Percentiles rank a stretch among this genome's conserved stretches.
Evolutionary conservation across 1,284 basidiomycete genomes (phyloP).

Genomic region (Leccinum huronense): DNA sequence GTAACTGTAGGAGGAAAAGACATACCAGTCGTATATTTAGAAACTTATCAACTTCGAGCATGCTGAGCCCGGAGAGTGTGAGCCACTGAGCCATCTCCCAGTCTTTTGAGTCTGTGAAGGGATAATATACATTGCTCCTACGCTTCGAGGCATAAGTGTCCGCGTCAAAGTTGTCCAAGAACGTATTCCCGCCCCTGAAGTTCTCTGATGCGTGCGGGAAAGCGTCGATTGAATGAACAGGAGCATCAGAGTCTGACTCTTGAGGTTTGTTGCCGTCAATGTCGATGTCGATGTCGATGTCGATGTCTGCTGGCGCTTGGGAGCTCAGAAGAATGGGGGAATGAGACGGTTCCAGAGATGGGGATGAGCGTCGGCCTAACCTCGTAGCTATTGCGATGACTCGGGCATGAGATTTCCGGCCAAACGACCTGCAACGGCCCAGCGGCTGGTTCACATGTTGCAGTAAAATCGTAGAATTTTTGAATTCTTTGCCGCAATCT

Average conservation of each 20-base stretch:
- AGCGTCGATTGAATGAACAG: background rate
- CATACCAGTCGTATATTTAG: background rate
- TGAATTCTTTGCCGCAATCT: background rate
- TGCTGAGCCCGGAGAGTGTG: background rate
- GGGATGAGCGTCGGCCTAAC: no score
- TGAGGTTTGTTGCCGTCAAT: no score
- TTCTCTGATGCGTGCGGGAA: background rate
- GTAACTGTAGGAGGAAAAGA: background rate
- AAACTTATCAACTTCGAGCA: background rate
- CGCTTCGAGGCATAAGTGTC: background rate
- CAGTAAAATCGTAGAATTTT: background rate
- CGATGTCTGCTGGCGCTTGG: no score
- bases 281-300: no score
- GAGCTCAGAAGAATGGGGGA: no score
- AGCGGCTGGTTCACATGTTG: background rate
- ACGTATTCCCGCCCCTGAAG: background rate
- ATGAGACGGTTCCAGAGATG: no score
- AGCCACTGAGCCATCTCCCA: background rate
- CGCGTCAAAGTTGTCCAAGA: background rate
- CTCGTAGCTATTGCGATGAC: background rate
- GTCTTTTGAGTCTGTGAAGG: background rate
- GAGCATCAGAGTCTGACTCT: no score
- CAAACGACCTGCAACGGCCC: background rate
- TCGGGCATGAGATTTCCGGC: background rate
- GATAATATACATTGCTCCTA: no score